These are phyloP conservation scores for Curvularia eragrostidis DNA, from an alignment of 2,329 filamentous ascomycete species.

Conservation along the genomic window DNA sequence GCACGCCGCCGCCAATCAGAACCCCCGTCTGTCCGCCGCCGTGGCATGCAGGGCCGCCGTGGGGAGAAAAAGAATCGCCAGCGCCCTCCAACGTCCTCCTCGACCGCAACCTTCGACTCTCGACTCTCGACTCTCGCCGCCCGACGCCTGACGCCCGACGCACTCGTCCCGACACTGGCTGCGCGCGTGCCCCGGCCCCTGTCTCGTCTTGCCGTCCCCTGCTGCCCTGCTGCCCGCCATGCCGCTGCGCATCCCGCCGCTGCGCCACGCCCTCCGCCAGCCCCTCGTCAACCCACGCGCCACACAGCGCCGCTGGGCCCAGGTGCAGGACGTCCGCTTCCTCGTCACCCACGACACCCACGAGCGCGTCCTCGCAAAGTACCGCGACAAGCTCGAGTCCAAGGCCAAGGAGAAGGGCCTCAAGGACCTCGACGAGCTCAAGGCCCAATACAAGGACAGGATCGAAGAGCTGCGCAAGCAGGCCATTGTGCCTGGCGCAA, in stretches of 20 bases:
- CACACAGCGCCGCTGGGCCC: conserved; percentile 81
- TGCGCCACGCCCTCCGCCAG: conserved; percentile 43
- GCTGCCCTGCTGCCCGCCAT: conserved; percentile 8
- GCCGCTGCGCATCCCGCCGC: conserved; percentile 36
- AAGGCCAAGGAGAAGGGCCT: conserved; percentile 80
- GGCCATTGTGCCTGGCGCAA: conserved; percentile 63
- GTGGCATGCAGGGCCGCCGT: background rate
- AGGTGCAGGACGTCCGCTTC: conserved; percentile 90
- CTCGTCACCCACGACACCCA: conserved; percentile 77
- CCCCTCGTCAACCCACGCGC: conserved; percentile 37
- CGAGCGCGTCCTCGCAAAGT: conserved; percentile 78
- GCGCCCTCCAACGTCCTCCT: too few species aligned
- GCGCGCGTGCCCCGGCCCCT: background rate
- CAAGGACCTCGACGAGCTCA: conserved; percentile 75
- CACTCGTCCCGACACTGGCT: too few species aligned
- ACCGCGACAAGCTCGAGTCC: conserved; percentile 80
- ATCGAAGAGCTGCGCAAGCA: conserved; percentile 75
- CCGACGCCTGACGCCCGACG: too few species aligned
- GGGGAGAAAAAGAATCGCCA: background rate
- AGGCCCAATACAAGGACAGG: conserved; percentile 82
- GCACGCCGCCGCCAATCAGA: conserved; percentile 20
- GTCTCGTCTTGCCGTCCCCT: background rate
- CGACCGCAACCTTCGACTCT: too few species aligned
- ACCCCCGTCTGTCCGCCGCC: conserved; percentile 25
- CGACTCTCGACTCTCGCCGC: too few species aligned